Conservation (phyloP, 352 stramenopile genomes). For the Globisporangium okanoganense region DNA sequence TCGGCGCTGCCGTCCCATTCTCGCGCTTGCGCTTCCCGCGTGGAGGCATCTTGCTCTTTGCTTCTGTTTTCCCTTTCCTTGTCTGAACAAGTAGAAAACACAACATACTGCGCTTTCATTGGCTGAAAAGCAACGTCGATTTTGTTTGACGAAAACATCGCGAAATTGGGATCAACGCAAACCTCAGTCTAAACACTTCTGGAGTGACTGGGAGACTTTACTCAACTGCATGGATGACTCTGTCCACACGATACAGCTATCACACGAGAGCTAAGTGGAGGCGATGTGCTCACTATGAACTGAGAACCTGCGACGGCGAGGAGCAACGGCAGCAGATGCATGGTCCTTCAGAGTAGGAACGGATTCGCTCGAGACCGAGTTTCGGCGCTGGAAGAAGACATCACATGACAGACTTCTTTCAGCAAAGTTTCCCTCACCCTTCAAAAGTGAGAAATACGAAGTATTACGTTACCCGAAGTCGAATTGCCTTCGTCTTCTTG, state of each 20-base stretch:
- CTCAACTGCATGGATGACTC: not conserved
- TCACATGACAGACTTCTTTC: not conserved
- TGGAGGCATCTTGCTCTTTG: conserved; percentile 11
- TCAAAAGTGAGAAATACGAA: too few relatives aligned
- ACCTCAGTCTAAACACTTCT: not conserved
- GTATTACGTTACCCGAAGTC: conserved; percentile 8
- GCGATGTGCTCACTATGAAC: not conserved
- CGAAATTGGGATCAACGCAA: not conserved
- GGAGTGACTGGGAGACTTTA: not conserved
- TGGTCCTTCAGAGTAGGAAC: not conserved
- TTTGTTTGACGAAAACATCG: not conserved
- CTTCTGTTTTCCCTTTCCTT: conserved; percentile 15
- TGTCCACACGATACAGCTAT: not conserved
- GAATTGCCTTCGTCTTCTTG: conserved; percentile 6
- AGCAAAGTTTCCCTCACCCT: not conserved
- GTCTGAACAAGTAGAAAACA: conserved; percentile 7
- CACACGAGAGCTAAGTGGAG: not conserved
- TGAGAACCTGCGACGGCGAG: conserved; percentile 10
- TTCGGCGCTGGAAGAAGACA: conserved; percentile 7
- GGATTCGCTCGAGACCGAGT: conserved; percentile 12
- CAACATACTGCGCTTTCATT: not conserved
- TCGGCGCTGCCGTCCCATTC: conserved; percentile 6
- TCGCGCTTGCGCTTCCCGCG: conserved; percentile 59
- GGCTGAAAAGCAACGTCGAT: not conserved
- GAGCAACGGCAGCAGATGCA: not conserved